phyloP scores from a whole-genome alignment of 176 grass and related monocot genomes.

The Alloteropsis semialata region DNA sequence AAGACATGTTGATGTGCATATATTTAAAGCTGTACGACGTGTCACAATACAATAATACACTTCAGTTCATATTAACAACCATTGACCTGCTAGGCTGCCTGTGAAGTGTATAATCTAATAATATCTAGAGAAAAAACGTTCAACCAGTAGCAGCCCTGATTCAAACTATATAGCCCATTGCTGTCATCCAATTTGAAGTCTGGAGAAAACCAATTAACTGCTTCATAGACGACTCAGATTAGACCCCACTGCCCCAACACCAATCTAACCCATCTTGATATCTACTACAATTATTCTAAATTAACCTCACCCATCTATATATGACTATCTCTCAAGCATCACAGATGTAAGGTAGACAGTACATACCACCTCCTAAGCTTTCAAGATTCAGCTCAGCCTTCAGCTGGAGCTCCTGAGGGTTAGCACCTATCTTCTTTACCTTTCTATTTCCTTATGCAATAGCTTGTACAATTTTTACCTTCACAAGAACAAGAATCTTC shows the following conservation, averaged over 20 bases:
- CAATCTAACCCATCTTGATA: background rate
- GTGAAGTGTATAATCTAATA: background rate
- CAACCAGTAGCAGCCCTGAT: background rate
- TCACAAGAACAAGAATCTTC: background rate
- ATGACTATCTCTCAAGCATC: background rate
- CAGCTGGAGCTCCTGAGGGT: background rate
- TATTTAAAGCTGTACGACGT: background rate
- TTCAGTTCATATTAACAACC: background rate
- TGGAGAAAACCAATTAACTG: background rate
- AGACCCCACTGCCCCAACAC: background rate
- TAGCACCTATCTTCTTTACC: background rate
- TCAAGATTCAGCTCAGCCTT: background rate
- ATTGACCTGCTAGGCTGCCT: background rate
- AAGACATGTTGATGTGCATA: background rate
- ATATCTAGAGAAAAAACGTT: background rate
- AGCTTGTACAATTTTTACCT: background rate
- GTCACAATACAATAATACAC: background rate
- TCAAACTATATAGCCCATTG: background rate
- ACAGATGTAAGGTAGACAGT: background rate
- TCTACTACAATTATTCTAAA: background rate
- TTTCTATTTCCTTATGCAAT: background rate
- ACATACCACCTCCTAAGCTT: constrained; percentile 6
- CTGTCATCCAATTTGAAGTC: constrained; percentile 1
- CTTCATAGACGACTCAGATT: background rate
- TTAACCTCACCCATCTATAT: background rate